phyloP scores from a whole-genome alignment of 371 early-diverging fungal species.

The Fennellomyces sp. region DNA sequence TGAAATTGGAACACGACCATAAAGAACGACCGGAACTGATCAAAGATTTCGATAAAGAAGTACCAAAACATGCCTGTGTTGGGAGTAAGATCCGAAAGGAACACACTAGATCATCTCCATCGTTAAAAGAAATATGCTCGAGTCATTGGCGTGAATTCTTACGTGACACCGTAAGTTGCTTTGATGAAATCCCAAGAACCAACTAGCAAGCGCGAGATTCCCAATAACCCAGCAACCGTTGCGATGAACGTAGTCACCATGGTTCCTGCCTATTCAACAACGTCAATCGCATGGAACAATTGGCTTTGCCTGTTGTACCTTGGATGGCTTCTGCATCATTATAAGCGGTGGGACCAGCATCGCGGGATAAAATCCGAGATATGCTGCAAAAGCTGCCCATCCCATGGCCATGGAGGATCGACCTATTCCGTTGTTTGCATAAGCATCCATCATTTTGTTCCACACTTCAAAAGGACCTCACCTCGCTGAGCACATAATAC shows the following conservation, averaged over 20 bases:
- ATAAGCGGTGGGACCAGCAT: constrained; percentile 77
- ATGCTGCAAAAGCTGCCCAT: constrained; percentile 75
- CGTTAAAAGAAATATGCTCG: too few relatives aligned
- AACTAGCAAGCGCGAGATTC: constrained; percentile 58
- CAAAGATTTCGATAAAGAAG: constrained; percentile 98
- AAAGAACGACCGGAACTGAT: constrained; percentile 94
- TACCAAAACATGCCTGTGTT: constrained; percentile 98
- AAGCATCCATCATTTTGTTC: neutral
- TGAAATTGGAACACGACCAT: constrained; percentile 90
- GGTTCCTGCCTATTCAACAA: neutral
- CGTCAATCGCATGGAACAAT: too few relatives aligned
- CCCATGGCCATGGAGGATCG: constrained; percentile 51
- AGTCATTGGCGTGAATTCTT: too few relatives aligned
- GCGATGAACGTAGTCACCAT: constrained; percentile 1
- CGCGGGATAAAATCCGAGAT: constrained; percentile 82
- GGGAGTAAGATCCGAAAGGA: constrained; percentile 87
- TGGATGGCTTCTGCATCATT: constrained; percentile 27
- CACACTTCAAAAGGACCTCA: constrained; percentile 15
- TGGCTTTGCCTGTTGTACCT: neutral
- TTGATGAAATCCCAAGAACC: constrained; percentile 76
- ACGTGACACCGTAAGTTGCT: constrained; percentile 81
- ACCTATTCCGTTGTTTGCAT: too few relatives aligned
- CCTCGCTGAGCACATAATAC: constrained; percentile 70
- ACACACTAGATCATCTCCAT: constrained; percentile 24
- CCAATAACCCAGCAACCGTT: constrained; percentile 40